These are phyloP conservation scores for Arthrobotrys iridis DNA, from an alignment of 2,329 filamentous ascomycete genomes.

Conservation along the genomic window DNA sequence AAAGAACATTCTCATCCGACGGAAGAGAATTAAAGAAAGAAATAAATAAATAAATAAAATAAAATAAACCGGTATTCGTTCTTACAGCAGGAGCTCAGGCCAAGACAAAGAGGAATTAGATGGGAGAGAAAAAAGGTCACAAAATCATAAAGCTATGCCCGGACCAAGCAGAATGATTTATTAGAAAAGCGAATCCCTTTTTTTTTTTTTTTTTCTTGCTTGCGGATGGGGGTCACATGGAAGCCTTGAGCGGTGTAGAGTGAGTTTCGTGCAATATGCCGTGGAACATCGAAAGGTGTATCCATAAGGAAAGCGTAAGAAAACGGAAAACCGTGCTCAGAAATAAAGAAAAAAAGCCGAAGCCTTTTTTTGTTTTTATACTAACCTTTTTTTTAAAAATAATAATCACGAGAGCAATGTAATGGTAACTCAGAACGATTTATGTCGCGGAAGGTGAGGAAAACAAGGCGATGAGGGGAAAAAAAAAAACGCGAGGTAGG, in stretches of 20 bases:
- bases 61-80: constrained; percentile 9
- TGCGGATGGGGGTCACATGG: constrained; percentile 49
- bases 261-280: constrained; percentile 30
- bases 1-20: no score
- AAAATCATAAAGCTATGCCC: constrained; percentile 23
- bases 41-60: no score
- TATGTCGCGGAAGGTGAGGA: constrained; percentile 24
- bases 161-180: background rate
- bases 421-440: constrained; percentile 19
- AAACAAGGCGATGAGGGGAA: constrained; percentile 39
- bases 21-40: no score
- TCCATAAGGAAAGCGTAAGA: constrained; percentile 44
- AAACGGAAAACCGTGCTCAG: constrained; percentile 36
- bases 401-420: constrained; percentile 44
- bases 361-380: constrained; percentile 27
- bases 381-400: constrained; percentile 53
- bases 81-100: constrained; percentile 24
- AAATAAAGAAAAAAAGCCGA: constrained; percentile 18
- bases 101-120: constrained; percentile 1
- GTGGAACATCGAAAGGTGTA: constrained; percentile 48
- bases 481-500: constrained; percentile 30
- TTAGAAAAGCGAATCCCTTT: background rate
- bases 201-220: no score
- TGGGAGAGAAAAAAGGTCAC: constrained; percentile 14
- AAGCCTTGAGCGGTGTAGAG: background rate